Percentiles rank a stretch among this genome's conserved stretches.
phyloP scores from a whole-genome alignment of 2,329 filamentous ascomycete genomes.

The Fusarium sulawesiense region DNA sequence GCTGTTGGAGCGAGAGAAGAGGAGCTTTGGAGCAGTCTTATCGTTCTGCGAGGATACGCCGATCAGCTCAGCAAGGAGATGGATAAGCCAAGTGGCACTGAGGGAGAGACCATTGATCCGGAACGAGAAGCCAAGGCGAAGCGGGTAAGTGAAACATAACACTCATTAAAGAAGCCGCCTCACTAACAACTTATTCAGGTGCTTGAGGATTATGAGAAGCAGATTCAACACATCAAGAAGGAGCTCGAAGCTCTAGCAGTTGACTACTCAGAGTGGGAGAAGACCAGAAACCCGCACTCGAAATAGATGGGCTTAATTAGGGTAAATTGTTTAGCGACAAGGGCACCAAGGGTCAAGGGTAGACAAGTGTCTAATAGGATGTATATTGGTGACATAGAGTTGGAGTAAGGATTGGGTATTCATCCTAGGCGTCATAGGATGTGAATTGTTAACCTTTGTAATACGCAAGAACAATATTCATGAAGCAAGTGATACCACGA shows the following conservation, averaged over 20 bases:
- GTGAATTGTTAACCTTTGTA: conserved; percentile 30
- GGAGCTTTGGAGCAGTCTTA: conserved; percentile 86
- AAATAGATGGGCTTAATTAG: conserved; percentile 45
- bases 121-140: conserved; percentile 78
- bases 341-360: neutral
- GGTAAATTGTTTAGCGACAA: conserved; percentile 2
- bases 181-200: conserved; percentile 63
- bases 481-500: conserved; percentile 13
- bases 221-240: conserved; percentile 79
- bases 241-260: conserved; percentile 73
- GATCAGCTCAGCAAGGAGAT: conserved; percentile 79
- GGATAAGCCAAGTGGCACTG: conserved; percentile 70
- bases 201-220: conserved; percentile 83
- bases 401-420: conserved; percentile 39
- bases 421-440: conserved; percentile 41
- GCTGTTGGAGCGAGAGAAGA: conserved; percentile 80
- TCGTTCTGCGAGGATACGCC: conserved; percentile 78
- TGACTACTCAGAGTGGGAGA: conserved; percentile 68
- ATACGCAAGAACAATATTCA: conserved; percentile 26
- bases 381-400: conserved; percentile 37
- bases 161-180: conserved; percentile 2
- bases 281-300: conserved; percentile 57
- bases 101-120: conserved; percentile 71
- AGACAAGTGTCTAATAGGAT: conserved; percentile 31
- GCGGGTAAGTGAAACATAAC: conserved; percentile 65